These are phyloP conservation scores for Dorcoceras hygrometricum DNA, from an alignment of 257 asterid genomes.

Conservation along the genomic window DNA sequence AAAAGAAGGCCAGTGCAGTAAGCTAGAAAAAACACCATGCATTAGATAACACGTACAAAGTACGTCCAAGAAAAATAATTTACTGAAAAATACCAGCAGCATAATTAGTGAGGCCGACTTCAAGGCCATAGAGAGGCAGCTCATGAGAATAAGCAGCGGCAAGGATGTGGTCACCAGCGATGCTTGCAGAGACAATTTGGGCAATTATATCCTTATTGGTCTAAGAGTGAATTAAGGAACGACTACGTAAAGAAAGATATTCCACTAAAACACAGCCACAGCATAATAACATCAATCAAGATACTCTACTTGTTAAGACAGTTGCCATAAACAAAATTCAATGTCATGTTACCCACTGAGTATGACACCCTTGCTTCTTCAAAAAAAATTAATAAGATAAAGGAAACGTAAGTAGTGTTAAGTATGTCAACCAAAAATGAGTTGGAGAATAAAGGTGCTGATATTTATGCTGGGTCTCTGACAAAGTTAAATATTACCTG, in stretches of 20 bases:
- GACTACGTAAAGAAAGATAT: background rate
- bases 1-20: slow-evolving; percentile 86
- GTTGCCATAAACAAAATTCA: background rate
- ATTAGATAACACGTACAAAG: background rate
- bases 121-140: slow-evolving; percentile 44
- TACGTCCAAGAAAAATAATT: background rate
- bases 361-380: background rate
- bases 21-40: slow-evolving; percentile 34
- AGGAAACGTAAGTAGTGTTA: background rate
- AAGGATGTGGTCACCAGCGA: slow-evolving; percentile 46
- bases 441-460: background rate
- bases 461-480: background rate
- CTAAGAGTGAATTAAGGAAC: slow-evolving; percentile 31
- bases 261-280: background rate
- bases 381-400: too few relatives aligned
- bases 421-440: too few relatives aligned
- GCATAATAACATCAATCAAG: background rate
- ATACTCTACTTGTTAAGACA: background rate
- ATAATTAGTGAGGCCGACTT: slow-evolving; percentile 57
- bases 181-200: slow-evolving; percentile 44
- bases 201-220: slow-evolving; percentile 50
- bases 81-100: slow-evolving; percentile 37
- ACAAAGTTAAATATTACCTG: background rate
- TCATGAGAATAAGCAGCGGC: slow-evolving; percentile 49
- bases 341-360: background rate